These are phyloP conservation scores for Fusarium anguioides DNA, from an alignment of 2,329 filamentous ascomycete species.

Conservation along the genomic window DNA sequence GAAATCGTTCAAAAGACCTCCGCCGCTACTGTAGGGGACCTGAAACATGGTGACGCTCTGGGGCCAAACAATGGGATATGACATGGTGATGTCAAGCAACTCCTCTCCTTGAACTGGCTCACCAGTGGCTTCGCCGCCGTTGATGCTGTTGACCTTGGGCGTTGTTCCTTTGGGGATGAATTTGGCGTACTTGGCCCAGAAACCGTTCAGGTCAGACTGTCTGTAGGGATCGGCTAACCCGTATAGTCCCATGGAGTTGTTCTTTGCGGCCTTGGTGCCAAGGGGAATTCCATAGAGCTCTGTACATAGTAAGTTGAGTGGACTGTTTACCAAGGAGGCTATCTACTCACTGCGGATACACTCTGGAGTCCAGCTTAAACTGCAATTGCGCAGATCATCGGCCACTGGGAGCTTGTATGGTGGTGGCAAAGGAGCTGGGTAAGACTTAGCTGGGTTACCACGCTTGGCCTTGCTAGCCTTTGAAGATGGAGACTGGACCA, in stretches of 20 bases:
- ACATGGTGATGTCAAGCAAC: constrained; percentile 2
- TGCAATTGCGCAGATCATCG: constrained; percentile 1
- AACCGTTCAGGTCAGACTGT: not conserved
- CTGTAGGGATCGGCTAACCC: not conserved
- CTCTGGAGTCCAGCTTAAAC: constrained; percentile 5
- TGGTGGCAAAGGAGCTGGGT: not conserved
- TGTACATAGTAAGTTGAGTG: fast-evolving
- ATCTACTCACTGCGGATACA: not conserved
- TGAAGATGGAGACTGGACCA: not conserved
- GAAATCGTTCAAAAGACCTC: not conserved
- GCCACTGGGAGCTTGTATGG: not conserved
- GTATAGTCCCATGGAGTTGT: not conserved
- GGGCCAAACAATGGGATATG: not conserved
- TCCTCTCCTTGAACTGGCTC: not conserved
- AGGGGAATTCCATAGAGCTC: not conserved
- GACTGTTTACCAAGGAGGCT: fast-evolving
- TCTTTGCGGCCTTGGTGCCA: not conserved
- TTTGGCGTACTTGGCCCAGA: not conserved
- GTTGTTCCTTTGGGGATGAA: not conserved
- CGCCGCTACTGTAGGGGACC: not conserved
- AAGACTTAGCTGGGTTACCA: not conserved
- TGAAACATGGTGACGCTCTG: constrained; percentile 2
- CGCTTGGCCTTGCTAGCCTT: not conserved
- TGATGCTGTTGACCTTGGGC: constrained; percentile 1
- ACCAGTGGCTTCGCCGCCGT: not conserved